Evolutionary conservation across 2,329 filamentous ascomycete species (phyloP), one percentile per base, ranked within the genome.

Genomic region (Pseudonectria foliicola): DNA sequence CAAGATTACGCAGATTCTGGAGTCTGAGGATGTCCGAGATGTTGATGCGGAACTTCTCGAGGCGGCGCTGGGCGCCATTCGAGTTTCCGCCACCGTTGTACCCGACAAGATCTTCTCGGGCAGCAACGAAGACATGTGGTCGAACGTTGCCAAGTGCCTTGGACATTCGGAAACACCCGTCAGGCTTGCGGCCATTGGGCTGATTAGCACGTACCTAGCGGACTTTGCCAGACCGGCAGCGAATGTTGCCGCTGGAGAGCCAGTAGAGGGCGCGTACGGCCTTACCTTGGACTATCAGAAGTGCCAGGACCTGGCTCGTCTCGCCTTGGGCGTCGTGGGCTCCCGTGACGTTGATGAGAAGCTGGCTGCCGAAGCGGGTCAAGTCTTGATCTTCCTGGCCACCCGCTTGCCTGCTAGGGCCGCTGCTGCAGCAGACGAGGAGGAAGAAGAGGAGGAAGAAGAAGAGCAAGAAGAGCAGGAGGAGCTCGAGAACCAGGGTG

Each of bases 311-410:
- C 72, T 70, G 59, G 75, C 71, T 41, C 64, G 68, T 11, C 59
- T 71, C 10, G 60, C 61, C 0, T 60, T 75, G 7, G 59, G 64
- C 30, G 68, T 74, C 13, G 55, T 95, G 29, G 77, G 77, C 31
- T 75, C 75, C 0, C 73, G 33, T 34, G 74, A 78, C 15, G 62
- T 90, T 7, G 79, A 81, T 12, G 82, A 92, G 51, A 71, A 78
- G 8, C 67, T 96, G n/a, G 85, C 85, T 2, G 71, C 77, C 27
- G 86, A 94, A 55, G 80, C 80, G 10, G 77, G 85, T 4, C 83
- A 87, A 45, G 87, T 95, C 44, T 67, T 95, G 25, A 71, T 90
- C 25, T 94, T 94, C 67, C 68, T 98, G 0, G 85, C 80, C 27
- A 77, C 66, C 14, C 70, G 70, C 38, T 60, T 78, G 11, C 61